Evolutionary conservation across 306 rosid genomes (phyloP), one percentile per base, ranked within the genome.

Genomic region (Dicorynia guianensis): DNA sequence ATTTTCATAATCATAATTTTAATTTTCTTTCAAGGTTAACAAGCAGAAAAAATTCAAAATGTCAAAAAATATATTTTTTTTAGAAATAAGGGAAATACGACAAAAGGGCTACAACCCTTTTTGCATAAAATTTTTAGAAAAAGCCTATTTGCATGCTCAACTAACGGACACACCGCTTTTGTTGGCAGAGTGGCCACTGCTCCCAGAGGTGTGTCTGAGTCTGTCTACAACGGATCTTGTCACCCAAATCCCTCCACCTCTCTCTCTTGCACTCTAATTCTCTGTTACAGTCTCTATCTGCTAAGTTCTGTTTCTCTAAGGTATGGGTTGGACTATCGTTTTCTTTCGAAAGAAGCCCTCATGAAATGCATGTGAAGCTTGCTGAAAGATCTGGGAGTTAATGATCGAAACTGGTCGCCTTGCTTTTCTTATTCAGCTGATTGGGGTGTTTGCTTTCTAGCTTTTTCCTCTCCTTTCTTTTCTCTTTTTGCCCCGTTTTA

Each of bases 291-390:
- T 50, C 44, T 63, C 54, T 69, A 11, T 13, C 49, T 66, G 42
- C 42, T 60, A 61, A 54, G 54, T 58, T 34, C 52, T 69, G 34
- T 56, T 49, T 70, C 78, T 72, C 65, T 76, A 0, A 69, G 11
- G 44, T 71, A 76, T 70, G 78, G 58, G 77, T 33, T 82, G 79
- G 72, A 68, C 81, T 80, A 79, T 87, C 88, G 76, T 79, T 87
- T 87, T 90, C 87, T 77, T 52, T 25, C 43, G 55, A 69, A 83
- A 78, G 67, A 63, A 63, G 43, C 62, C 49, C 92, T 85, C 89
- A 91, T 90, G 97, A 88, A 88, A 81, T 82, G 85, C 99, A 95
- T 87, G 97, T 78, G 93, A 90, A 87, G 79, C 85, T 89, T 61
- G 89, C 76, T 71, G 57, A 72, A 86, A 84, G 99, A 95, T 95